Evolutionary conservation across 192 early-diverging fungal species (phyloP).

Genomic region (Chytriomyces hyalinus): DNA sequence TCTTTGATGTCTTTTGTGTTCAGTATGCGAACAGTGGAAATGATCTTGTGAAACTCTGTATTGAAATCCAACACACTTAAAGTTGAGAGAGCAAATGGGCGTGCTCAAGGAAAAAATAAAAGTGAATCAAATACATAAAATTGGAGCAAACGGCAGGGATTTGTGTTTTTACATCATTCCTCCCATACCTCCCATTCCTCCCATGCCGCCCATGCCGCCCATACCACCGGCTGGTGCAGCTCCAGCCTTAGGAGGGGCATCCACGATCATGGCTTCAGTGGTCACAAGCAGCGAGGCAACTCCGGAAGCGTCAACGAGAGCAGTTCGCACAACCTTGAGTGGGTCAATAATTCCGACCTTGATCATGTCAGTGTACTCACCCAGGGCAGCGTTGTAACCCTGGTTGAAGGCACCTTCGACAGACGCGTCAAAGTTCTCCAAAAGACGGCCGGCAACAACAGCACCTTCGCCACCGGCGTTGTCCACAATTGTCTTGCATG

Average conservation of each 20-base stretch:
- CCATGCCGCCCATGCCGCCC: conserved; percentile 80
- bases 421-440: conserved; percentile 72
- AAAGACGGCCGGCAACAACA: conserved; percentile 93
- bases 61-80: no score
- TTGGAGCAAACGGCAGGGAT: no score
- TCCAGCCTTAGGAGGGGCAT: conserved; percentile 81
- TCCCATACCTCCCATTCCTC: conserved; percentile 33
- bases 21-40: no score
- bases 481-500: conserved; percentile 92
- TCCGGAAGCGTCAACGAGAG: conserved; percentile 94
- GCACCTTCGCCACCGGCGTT: conserved; percentile 98
- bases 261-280: conserved; percentile 97
- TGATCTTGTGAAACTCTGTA: no score
- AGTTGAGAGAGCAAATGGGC: no score
- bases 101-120: no score
- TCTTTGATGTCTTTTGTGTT: no score
- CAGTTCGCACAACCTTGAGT: conserved; percentile 98
- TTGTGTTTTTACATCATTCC: conserved; percentile 11
- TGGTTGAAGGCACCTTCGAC: conserved; percentile 74
- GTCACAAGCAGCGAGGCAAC: conserved; percentile 97
- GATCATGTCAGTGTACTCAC: conserved; percentile 97
- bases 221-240: conserved; percentile 66
- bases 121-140: no score
- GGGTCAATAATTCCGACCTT: conserved; percentile 97
- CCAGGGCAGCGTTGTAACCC: conserved; percentile 89